Base-by-base conservation (phyloP, 257 asterid species). In the Dorcoceras hygrometricum region DNA sequence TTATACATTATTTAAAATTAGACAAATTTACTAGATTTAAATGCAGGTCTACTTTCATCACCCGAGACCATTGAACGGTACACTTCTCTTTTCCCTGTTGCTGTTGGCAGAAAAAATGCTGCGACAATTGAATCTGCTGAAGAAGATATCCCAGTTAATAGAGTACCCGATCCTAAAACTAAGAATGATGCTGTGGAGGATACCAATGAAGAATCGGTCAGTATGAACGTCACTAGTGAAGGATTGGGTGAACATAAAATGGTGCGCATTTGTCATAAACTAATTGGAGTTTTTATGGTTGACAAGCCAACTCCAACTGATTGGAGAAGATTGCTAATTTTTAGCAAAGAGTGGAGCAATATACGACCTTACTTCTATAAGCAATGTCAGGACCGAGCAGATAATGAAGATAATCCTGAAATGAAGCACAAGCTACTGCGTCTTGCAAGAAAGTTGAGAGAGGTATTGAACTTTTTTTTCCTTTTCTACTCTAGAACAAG, bases 291-390 rank as follows among this genome's bases (percentile, higher is more conserved):
- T 48, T 94, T 94, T 76, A 69, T 87, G 95, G 84, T 90, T 48
- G 97, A 94, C 77, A 90, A 88, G 83, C 91, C 99, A 29, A 79
- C 86, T 9, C 87, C 99, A 51, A 75, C 84, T 66, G 97, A 90
- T 71, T 94, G 99, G 99, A 81, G 95, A 81, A 85, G 82, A 76
- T 77, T 90, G 54, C 71, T 94, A 73, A 83, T 83, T 58, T 90
- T 87, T 72, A 94, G 97, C 88, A 85, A 81, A 75, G 89, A 87
- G 79, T 94, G 97, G 99, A 63, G 79, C 39, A 72, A 53, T 75
- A 82, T 94, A 72, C 80, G 93, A 11, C 96, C 99, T 51, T 88
- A 90, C 69, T 94, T 94, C 79, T 85, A 79, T 23, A 80, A 78
- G 67, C 81, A 91, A 34, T 87, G 97, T 76, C 88, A 88, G 80